Conservation (phyloP, 225 moss, liverwort and hornwort genomes). For the Neckera pumila region DNA sequence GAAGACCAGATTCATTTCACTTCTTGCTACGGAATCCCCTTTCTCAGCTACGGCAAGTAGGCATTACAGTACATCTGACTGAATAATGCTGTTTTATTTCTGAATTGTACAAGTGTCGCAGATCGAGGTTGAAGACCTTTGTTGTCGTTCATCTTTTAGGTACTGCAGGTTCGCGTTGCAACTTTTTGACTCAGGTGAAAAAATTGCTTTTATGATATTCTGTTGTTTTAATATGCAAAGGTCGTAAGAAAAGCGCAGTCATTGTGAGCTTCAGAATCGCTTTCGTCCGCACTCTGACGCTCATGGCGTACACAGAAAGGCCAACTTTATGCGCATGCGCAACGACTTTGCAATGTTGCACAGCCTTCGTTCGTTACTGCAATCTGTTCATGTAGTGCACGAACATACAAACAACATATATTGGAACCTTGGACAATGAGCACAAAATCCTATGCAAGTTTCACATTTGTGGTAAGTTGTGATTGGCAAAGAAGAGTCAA, state of each 20-base stretch:
- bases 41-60: background rate
- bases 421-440: background rate
- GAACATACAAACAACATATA: background rate
- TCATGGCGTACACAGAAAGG: background rate
- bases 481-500: background rate
- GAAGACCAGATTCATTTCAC: background rate
- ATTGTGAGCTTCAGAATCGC: background rate
- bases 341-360: background rate
- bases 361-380: too few relatives aligned
- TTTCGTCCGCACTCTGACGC: background rate
- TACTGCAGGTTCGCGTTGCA: background rate
- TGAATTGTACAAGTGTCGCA: background rate
- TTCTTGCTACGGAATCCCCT: background rate
- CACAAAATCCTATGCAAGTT: background rate
- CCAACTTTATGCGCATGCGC: background rate
- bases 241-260: background rate
- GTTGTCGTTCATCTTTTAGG: background rate
- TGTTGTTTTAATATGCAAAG: background rate
- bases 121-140: background rate
- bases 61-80: background rate
- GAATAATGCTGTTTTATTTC: background rate
- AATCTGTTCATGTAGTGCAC: background rate
- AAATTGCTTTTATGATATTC: too few relatives aligned
- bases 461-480: background rate
- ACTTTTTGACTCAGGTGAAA: background rate